phyloP scores from a whole-genome alignment of 2,329 filamentous ascomycete genomes.

The Beauveria australis region DNA sequence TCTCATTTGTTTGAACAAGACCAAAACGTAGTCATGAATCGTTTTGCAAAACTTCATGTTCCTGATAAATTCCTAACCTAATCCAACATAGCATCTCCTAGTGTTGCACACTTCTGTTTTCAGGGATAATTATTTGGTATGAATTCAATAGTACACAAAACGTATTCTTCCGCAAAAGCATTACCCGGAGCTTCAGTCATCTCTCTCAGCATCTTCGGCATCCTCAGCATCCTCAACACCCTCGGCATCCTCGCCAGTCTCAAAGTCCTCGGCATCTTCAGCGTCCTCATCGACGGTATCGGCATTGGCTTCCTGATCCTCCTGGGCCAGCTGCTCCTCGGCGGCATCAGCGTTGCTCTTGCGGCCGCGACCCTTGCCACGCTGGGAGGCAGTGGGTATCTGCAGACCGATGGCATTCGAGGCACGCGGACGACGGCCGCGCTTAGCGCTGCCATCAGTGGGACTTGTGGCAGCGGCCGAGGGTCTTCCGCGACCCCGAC shows the following conservation, averaged over 20 bases:
- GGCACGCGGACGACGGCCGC: neutral
- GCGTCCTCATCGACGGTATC: slow-evolving; percentile 13
- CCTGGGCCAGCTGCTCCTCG: slow-evolving; percentile 17
- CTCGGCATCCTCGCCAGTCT: neutral
- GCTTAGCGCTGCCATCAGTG: slow-evolving; percentile 4
- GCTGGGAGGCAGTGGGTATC: neutral
- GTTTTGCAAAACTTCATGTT: neutral
- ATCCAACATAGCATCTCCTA: neutral
- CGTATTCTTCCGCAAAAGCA: neutral
- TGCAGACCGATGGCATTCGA: neutral
- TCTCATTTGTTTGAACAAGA: neutral
- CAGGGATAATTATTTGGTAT: neutral
- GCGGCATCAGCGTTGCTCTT: slow-evolving; percentile 18
- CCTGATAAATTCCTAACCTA: neutral
- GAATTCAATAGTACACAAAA: neutral
- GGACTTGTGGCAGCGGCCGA: slow-evolving; percentile 22
- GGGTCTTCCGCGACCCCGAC: slow-evolving; percentile 22
- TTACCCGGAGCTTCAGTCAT: neutral
- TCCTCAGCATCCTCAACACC: neutral
- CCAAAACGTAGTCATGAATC: neutral
- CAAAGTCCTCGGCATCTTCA: slow-evolving; percentile 11
- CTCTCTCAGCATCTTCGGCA: neutral
- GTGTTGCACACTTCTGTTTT: neutral
- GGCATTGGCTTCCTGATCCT: slow-evolving; percentile 15
- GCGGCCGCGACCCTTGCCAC: neutral